A percentile compares a stretch with the other conserved stretches of the same genome.
Conservation (phyloP, 495 filamentous ascomycete species). For the Neurospora sp. region DNA sequence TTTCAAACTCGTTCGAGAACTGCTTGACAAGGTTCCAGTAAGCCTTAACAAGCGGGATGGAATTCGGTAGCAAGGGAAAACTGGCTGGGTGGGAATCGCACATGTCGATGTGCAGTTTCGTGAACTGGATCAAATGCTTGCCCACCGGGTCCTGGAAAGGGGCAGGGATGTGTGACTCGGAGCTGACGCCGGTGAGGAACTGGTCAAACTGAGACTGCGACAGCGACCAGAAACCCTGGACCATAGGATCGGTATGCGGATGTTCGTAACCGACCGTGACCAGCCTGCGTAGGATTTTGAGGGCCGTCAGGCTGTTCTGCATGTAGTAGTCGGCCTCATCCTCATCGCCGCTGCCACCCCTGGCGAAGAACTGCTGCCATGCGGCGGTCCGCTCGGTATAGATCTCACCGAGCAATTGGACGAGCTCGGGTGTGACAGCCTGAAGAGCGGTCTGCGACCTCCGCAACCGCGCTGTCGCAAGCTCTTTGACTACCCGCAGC, state of each 20-base stretch:
- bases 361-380: slow-evolving; percentile 55
- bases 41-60: slow-evolving; percentile 57
- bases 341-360: slow-evolving; percentile 37
- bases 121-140: slow-evolving; percentile 78
- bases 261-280: slow-evolving; percentile 73
- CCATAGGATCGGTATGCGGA: slow-evolving; percentile 65
- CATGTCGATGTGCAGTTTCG: slow-evolving; percentile 87
- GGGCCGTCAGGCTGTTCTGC: slow-evolving; percentile 62
- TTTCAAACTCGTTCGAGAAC: slow-evolving; percentile 60
- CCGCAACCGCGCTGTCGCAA: slow-evolving; percentile 66
- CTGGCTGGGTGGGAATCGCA: slow-evolving; percentile 60
- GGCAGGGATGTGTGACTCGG: slow-evolving; percentile 37
- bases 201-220: slow-evolving; percentile 61
- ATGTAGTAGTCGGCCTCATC: slow-evolving; percentile 49
- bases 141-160: slow-evolving; percentile 48
- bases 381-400: slow-evolving; percentile 63
- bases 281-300: slow-evolving; percentile 74
- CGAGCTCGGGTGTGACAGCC: slow-evolving; percentile 64
- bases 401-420: slow-evolving; percentile 63
- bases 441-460: slow-evolving; percentile 62
- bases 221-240: slow-evolving; percentile 65
- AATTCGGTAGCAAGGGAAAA: slow-evolving; percentile 71
- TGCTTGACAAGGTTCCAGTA: slow-evolving; percentile 76
- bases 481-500: slow-evolving; percentile 79
- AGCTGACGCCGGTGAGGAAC: slow-evolving; percentile 45